Conservation (phyloP, 352 stramenopile genomes). For the Pseudoperonospora humuli region DNA sequence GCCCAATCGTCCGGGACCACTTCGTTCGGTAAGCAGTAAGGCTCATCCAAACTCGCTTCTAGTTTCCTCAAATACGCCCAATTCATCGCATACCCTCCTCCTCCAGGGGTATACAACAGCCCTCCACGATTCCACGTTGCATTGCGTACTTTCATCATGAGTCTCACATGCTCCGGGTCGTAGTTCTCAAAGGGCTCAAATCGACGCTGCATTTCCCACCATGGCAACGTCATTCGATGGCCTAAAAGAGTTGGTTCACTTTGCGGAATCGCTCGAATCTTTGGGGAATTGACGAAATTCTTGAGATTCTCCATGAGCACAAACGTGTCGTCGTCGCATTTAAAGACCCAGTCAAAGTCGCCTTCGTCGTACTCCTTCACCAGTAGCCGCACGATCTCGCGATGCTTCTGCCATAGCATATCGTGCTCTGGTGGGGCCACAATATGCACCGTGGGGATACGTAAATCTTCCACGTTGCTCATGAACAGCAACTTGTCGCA, state of each 20-base stretch:
- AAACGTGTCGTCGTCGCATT: conserved; percentile 86
- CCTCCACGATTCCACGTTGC: conserved; percentile 45
- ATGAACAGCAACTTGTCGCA: conserved; percentile 88
- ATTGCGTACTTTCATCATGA: conserved; percentile 41
- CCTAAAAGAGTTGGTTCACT: conserved; percentile 53
- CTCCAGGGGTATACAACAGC: conserved; percentile 78
- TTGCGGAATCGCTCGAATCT: conserved; percentile 28
- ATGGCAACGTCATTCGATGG: conserved; percentile 82
- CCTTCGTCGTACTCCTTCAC: conserved; percentile 48
- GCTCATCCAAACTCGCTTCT: conserved; percentile 59
- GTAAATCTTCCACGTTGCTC: conserved; percentile 64
- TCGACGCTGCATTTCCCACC: conserved; percentile 71
- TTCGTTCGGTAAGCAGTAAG: conserved; percentile 60
- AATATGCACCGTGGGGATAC: conserved; percentile 58
- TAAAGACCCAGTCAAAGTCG: conserved; percentile 84
- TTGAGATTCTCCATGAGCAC: conserved; percentile 84
- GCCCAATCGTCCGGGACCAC: conserved; percentile 80
- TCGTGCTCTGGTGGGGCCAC: conserved; percentile 58
- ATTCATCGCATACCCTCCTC: conserved; percentile 79
- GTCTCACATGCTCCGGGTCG: conserved; percentile 44
- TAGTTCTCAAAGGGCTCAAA: conserved; percentile 66
- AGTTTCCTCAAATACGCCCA: conserved; percentile 70
- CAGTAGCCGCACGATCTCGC: conserved; percentile 69
- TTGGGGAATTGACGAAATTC: conserved; percentile 44
- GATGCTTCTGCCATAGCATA: conserved; percentile 80